phyloP scores from a whole-genome alignment of 75 land plant genomes.

The Pinus albicaulis region DNA sequence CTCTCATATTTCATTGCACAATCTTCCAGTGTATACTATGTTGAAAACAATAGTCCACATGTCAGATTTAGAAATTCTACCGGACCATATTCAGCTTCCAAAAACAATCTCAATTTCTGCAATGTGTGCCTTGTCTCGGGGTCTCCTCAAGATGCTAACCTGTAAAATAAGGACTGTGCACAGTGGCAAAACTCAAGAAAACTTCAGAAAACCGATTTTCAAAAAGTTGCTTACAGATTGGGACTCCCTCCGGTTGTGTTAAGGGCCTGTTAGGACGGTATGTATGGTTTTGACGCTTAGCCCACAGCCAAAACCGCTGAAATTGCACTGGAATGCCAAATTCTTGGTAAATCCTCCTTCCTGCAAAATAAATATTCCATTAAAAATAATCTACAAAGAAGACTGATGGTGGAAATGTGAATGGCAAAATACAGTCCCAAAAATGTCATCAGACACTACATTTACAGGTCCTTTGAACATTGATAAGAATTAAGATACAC shows the following conservation, averaged over 20 bases:
- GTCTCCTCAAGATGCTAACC: slow-evolving; percentile 85
- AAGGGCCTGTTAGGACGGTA: slow-evolving; percentile 91
- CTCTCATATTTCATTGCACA: too few species aligned
- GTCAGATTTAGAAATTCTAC: slow-evolving; percentile 28
- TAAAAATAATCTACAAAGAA: too few species aligned
- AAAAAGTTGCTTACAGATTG: slow-evolving; percentile 56
- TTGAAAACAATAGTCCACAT: too few species aligned
- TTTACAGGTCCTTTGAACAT: too few species aligned
- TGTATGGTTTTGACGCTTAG: slow-evolving; percentile 97
- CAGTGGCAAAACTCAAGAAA: not conserved
- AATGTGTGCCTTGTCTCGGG: slow-evolving; percentile 71
- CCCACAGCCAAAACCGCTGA: slow-evolving; percentile 96
- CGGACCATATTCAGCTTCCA: slow-evolving; percentile 79
- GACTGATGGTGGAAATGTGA: too few species aligned
- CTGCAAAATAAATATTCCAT: slow-evolving; percentile 24
- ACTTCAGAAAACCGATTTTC: not conserved
- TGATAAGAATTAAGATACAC: too few species aligned
- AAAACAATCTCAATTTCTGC: slow-evolving; percentile 90
- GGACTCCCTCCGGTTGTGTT: slow-evolving; percentile 71
- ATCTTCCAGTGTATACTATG: too few species aligned
- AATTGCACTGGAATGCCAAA: slow-evolving; percentile 73
- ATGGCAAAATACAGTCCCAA: too few species aligned
- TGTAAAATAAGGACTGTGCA: slow-evolving; percentile 18
- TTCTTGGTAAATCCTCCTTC: slow-evolving; percentile 94
- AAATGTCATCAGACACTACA: too few species aligned